Evolutionary conservation across 2,329 filamentous ascomycete species (phyloP).

Genomic region (Epichloe hybrida): DNA sequence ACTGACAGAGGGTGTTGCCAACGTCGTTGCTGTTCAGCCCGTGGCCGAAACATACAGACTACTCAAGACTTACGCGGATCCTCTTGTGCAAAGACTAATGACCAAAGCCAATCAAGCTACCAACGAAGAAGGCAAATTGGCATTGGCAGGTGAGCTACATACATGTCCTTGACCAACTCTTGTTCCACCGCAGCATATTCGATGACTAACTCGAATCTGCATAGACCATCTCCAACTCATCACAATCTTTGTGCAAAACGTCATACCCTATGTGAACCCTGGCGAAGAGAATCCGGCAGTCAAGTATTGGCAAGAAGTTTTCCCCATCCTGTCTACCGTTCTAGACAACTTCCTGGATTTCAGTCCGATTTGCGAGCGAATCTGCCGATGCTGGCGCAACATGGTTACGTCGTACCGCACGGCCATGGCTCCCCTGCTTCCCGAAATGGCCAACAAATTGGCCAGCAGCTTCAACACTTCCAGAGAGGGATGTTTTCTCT

Average conservation of each 20-base stretch:
- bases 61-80: slow-evolving; percentile 86
- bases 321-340: slow-evolving; percentile 75
- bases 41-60: slow-evolving; percentile 66
- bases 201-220: background rate
- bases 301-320: slow-evolving; percentile 90
- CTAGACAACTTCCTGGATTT: slow-evolving; percentile 79
- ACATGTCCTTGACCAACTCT: background rate
- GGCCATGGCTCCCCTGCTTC: slow-evolving; percentile 72
- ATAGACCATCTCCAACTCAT: slow-evolving; percentile 80
- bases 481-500: slow-evolving; percentile 92
- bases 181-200: background rate
- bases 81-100: slow-evolving; percentile 76
- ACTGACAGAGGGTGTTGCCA: slow-evolving; percentile 88
- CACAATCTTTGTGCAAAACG: slow-evolving; percentile 72
- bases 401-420: slow-evolving; percentile 95
- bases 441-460: slow-evolving; percentile 76
- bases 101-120: slow-evolving; percentile 72
- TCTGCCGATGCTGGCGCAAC: slow-evolving; percentile 91
- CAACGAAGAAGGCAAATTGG: slow-evolving; percentile 70
- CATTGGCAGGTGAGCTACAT: slow-evolving; percentile 56
- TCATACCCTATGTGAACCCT: slow-evolving; percentile 59
- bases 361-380: slow-evolving; percentile 77
- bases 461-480: slow-evolving; percentile 74
- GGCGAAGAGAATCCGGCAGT: slow-evolving; percentile 76
- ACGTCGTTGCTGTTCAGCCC: slow-evolving; percentile 79